Evolutionary conservation across 169 alveolate genomes (phyloP), one percentile per base, ranked within the genome.

Genomic region (Babesia divergens): DNA sequence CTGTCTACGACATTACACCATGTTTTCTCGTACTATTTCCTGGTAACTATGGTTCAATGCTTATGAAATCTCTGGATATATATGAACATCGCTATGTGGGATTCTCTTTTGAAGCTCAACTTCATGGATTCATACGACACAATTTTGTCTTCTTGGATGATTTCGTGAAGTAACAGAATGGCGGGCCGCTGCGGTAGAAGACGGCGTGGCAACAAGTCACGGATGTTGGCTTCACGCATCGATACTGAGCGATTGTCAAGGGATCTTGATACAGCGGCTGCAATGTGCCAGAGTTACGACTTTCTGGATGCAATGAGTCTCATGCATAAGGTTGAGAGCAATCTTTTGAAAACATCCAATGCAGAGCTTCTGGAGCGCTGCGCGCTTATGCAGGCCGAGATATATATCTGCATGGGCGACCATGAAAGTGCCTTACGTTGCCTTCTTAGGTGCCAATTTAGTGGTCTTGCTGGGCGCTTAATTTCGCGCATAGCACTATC

Each of bases 331-430:
- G 32, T 43, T 18, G 72, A 44, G 18, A 16, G 8, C 14, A 35
- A 32, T 9, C 11, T 43, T n/a, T 0, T 18, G 8, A 18, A 14
- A 1, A 0, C 0, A 29, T 42, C 47, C 1, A 32, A n/a, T n/a
- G 29, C 20, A 3, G 56, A 44, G 11, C 18, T 46, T 4, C 13
- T 62, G 35, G 2, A 26, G 29, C 56, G 3, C n/a, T 44, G 58
- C 53, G 43, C 72, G 0, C 51, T 5, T 14, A 7, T 62, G 29
- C 72, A 62, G 22, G 72, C 72, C 11, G 72, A 44, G 47, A 40
- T 62, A 13, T 24, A 62, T 14, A 22, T 46, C 11, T 32, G 18
- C 32, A 6, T 62, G 43, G 60, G 72, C 20, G 37, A 62, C 26
- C 40, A 62, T 49, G 26, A 44, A 28, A 24, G 47, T 7, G 72